Evolutionary conservation across 192 early-diverging fungal genomes (phyloP).

Genomic region (Coemansia sp.): DNA sequence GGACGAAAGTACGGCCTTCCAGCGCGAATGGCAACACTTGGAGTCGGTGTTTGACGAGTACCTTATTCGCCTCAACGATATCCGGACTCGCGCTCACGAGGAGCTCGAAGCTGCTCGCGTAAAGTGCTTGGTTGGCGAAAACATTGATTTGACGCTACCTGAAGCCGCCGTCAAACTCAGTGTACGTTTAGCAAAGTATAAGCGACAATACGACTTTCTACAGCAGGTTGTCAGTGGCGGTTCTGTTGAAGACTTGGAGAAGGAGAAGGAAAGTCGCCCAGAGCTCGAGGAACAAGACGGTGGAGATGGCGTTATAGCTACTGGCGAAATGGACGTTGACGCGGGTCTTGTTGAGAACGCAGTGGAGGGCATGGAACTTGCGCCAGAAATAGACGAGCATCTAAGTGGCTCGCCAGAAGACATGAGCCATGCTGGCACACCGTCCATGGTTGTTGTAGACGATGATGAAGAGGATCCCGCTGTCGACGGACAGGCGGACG

Average conservation of each 20-base stretch:
- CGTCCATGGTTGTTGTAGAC: constrained; percentile 4
- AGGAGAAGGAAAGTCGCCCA: neutral
- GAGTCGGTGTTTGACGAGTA: constrained; percentile 51
- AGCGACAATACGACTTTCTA: constrained; percentile 38
- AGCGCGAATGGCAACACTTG: constrained; percentile 53
- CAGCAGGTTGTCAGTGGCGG: constrained; percentile 30
- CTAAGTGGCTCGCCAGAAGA: neutral
- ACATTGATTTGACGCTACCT: constrained; percentile 45
- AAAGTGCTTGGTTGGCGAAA: constrained; percentile 38
- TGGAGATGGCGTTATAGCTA: neutral
- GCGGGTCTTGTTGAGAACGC: neutral
- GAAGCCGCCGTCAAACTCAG: constrained; percentile 32
- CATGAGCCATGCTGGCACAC: neutral
- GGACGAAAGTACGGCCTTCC: constrained; percentile 43
- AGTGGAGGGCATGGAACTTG: neutral
- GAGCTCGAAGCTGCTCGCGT: constrained; percentile 52
- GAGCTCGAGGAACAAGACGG: neutral
- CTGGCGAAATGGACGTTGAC: constrained; percentile 12
- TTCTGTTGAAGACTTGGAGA: constrained; percentile 19
- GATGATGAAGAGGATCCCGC: neutral
- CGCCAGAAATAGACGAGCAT: neutral
- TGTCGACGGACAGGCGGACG: neutral
- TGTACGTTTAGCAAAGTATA: constrained; percentile 27
- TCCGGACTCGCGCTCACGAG: constrained; percentile 47
- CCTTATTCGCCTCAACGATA: constrained; percentile 46